A percentile compares a stretch with the other conserved stretches of the same genome.
Conservation (phyloP, 768 basidiomycete genomes). For the Lactifluus rugatus region DNA sequence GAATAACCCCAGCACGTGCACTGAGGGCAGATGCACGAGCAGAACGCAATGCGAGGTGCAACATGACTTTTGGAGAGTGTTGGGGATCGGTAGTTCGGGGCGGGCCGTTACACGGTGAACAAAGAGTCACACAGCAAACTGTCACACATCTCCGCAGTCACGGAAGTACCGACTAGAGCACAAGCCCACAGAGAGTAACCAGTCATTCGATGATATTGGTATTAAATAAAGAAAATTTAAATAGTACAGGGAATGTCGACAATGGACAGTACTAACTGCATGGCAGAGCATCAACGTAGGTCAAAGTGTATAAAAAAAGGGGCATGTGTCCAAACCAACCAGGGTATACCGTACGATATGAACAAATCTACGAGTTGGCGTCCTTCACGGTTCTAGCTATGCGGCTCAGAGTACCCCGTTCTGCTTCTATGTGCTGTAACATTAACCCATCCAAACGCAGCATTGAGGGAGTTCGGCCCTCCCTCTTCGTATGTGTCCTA, state of each 20-base stretch:
- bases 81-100: background rate
- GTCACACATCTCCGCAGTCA: too few species aligned
- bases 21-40: constrained; percentile 19
- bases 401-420: constrained; percentile 68
- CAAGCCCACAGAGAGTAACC: too few species aligned
- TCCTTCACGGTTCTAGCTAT: constrained; percentile 42
- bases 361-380: constrained; percentile 13
- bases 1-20: constrained; percentile 3
- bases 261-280: constrained; percentile 3
- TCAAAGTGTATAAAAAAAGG: background rate
- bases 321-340: constrained; percentile 1
- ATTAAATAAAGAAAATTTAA: background rate
- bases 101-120: constrained; percentile 10
- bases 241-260: constrained; percentile 10
- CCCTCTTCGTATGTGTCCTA: constrained; percentile 21
- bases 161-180: too few species aligned
- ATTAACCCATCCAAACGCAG: constrained; percentile 71
- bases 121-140: background rate
- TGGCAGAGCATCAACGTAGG: background rate
- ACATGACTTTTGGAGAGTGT: constrained; percentile 23
- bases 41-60: constrained; percentile 25
- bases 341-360: constrained; percentile 13
- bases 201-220: background rate
- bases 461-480: constrained; percentile 47
- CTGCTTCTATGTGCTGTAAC: constrained; percentile 72